Percentiles rank a stretch among this genome's conserved stretches.
phyloP scores from a whole-genome alignment of 2,329 filamentous ascomycete species.

The Beauveria asiatica region DNA sequence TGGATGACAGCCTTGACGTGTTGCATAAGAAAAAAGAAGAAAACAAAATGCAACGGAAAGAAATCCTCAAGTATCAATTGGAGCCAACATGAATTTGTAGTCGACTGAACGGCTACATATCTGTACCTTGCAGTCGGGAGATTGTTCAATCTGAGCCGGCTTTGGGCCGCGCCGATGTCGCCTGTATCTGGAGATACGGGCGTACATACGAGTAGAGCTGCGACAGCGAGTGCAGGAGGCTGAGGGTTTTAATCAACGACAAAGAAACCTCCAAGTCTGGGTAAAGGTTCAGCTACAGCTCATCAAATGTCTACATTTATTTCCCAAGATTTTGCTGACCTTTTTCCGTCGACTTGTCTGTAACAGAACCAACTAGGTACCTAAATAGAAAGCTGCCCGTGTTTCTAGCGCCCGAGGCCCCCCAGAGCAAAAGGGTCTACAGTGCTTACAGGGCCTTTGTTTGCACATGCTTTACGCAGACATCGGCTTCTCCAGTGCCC shows the following conservation, averaged over 20 bases:
- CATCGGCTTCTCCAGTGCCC: background rate
- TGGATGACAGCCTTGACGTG: too few relatives aligned
- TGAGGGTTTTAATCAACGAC: background rate
- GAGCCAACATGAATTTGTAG: background rate
- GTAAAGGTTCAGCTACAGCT: background rate
- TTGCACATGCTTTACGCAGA: background rate
- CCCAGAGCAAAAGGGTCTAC: too few relatives aligned
- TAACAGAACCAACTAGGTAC: too few relatives aligned
- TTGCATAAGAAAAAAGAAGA: too few relatives aligned
- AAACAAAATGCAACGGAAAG: too few relatives aligned
- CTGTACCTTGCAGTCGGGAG: background rate
- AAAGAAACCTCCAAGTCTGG: background rate
- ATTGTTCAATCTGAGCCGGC: background rate
- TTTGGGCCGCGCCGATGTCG: background rate
- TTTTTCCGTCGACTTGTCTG: background rate
- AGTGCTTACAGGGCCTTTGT: background rate
- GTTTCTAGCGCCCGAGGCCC: background rate
- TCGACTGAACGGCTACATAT: background rate
- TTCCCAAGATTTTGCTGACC: background rate
- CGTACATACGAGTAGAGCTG: constrained; percentile 3
- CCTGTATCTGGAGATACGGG: constrained; percentile 9
- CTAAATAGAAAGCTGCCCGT: too few relatives aligned
- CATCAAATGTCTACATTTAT: too few relatives aligned
- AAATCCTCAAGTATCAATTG: too few relatives aligned
- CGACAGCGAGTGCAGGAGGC: background rate